Evolutionary conservation across 2,329 filamentous ascomycete species (phyloP).

Genomic region (Epichloe gansuensis): DNA sequence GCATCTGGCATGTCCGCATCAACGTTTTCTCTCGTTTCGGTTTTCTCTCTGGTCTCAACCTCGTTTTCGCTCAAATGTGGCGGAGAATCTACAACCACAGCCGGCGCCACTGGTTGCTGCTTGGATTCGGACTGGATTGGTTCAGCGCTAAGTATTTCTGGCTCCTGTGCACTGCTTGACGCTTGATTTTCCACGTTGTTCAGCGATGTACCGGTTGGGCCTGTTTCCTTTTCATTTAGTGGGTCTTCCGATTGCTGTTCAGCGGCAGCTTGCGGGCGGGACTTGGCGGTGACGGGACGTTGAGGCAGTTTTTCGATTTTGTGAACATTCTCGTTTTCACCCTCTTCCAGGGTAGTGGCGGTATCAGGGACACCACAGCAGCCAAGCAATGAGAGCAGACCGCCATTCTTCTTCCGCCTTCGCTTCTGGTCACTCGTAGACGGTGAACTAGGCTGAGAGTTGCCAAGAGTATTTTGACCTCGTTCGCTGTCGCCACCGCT

Average conservation of each 20-base stretch:
- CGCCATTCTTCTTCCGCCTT: constrained; percentile 42
- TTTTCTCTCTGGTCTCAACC: constrained; percentile 15
- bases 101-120: constrained; percentile 30
- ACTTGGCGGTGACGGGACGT: constrained; percentile 41
- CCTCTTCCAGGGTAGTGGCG: constrained; percentile 39
- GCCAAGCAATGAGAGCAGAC: constrained; percentile 48
- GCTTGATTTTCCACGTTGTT: constrained; percentile 32
- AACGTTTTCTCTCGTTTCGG: constrained; percentile 36
- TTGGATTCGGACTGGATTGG: constrained; percentile 35
- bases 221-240: constrained; percentile 38
- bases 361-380: constrained; percentile 56
- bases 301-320: constrained; percentile 46
- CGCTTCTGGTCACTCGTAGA: constrained; percentile 37
- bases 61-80: constrained; percentile 20
- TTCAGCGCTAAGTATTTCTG: constrained; percentile 26
- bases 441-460: constrained; percentile 41
- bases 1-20: constrained; percentile 59
- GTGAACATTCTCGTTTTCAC: constrained; percentile 41
- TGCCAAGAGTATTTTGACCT: constrained; percentile 32
- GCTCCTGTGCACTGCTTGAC: constrained; percentile 34
- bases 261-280: constrained; percentile 39
- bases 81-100: constrained; percentile 29
- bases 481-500: constrained; percentile 42
- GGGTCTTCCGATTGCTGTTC: constrained; percentile 31
- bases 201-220: constrained; percentile 21